Evolutionary conservation across 169 alveolate species (phyloP).

Genomic region (Neospora caninum): DNA sequence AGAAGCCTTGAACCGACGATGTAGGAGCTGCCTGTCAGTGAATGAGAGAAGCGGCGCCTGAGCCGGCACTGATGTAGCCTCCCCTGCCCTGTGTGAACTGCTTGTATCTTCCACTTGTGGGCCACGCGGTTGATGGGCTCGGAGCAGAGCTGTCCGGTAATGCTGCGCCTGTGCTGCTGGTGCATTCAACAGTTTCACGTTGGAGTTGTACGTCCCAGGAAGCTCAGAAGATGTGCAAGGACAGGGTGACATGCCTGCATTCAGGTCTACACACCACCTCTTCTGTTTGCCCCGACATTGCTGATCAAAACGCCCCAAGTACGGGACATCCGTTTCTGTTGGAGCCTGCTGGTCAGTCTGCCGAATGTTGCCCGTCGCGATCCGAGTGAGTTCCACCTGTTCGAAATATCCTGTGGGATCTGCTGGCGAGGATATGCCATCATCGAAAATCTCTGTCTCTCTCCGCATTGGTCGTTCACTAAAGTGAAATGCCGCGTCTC

Average conservation of each 20-base stretch:
- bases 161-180: background rate
- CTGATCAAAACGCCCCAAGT: background rate
- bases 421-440: background rate
- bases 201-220: background rate
- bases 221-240: background rate
- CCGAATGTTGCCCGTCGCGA: background rate
- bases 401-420: constrained; percentile 33
- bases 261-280: background rate
- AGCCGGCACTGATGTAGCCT: no score
- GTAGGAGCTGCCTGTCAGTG: no score
- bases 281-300: background rate
- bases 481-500: background rate
- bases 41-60: no score
- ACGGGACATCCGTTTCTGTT: no score
- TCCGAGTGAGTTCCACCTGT: background rate
- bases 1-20: no score
- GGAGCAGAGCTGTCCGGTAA: background rate
- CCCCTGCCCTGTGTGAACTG: no score
- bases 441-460: background rate
- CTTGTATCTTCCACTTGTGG: no score
- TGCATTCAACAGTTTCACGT: background rate
- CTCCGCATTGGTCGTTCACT: background rate
- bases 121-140: no score
- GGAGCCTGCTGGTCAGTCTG: background rate
- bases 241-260: background rate